Evolutionary conservation across 2,329 filamentous ascomycete species (phyloP), one percentile per base, ranked within the genome.

Genomic region (Ceratocystis cacaofunesta): DNA sequence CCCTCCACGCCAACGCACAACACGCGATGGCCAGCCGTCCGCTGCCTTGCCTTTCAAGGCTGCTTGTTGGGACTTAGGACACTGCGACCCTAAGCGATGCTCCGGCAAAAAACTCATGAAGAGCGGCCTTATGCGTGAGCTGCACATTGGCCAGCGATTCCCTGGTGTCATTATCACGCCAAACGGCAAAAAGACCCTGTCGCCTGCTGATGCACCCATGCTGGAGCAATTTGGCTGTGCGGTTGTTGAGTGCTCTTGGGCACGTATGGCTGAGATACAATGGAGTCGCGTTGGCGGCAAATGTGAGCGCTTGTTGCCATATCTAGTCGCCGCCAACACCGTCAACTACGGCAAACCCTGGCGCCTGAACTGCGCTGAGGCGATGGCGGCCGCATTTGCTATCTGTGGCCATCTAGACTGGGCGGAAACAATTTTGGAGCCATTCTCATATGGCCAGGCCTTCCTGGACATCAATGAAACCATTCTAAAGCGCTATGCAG

Each of bases 321-420:
- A 99, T 74, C 85, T 99, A 6, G 92, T 99, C 62, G 94, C 94
- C 5, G 94, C 94, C 61, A 99, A 99, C 74, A 88, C 89, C 1
- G 94, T 96, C 72, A 99, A 99, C 77, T 99, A 99, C 76, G 94
- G 94, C 68, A 89, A 90, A 72, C 94, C 94, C 4, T 96, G 92
- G 89, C 82, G 92, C 65, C 75, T 99, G 68, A 99, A 99, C 75
- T 99, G 94, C 71, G 94, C 91, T 36, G 94, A 99, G 78, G 94
- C 94, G 3, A 79, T 99, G 60, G 94, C 91, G 0, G 92, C 94
- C 2, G 90, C 89, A 25, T 99, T 95, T 72, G 89, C 83, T 71
- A 99, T 99, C 69, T 97, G 92, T 71, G 90, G 94, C 3, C 90
- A 94, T 71, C 74, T 82, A 5, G 92, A 96, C 62, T 99, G 94